phyloP scores from a whole-genome alignment of 345 rosid species.

The Conringia planisiliqua region DNA sequence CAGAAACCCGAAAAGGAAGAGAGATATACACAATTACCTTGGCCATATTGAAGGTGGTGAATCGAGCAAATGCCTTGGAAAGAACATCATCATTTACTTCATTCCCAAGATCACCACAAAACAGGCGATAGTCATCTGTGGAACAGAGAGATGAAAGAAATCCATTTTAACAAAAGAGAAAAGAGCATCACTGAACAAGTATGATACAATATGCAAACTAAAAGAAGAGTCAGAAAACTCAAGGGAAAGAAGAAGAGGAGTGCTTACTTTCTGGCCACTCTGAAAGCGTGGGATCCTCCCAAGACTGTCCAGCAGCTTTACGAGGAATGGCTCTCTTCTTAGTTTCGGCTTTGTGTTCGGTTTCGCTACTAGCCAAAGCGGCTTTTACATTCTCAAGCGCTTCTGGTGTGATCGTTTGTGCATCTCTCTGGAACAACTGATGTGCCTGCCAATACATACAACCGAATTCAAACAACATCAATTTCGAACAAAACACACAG shows the following conservation, averaged over 20 bases:
- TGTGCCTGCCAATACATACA: conserved; percentile 59
- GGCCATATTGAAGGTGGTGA: conserved; percentile 98
- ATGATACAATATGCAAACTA: conserved; percentile 7
- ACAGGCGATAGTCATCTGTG: conserved; percentile 84
- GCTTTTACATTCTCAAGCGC: conserved; percentile 96
- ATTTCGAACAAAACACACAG: neutral
- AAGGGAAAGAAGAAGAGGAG: neutral
- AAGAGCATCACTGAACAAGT: neutral
- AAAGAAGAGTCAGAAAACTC: neutral
- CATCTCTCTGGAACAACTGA: conserved; percentile 93
- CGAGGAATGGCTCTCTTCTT: conserved; percentile 94
- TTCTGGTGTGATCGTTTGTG: conserved; percentile 89
- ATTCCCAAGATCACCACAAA: conserved; percentile 99
- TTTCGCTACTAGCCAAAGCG: conserved; percentile 88
- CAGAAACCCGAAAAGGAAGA: conserved; percentile 9
- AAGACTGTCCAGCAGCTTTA: conserved; percentile 89
- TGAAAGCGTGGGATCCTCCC: conserved; percentile 98
- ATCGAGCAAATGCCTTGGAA: conserved; percentile 89
- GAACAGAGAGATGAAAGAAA: neutral
- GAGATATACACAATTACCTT: conserved; percentile 43
- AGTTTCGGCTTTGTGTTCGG: conserved; percentile 85
- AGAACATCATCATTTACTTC: conserved; percentile 99
- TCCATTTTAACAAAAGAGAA: neutral
- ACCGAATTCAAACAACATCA: conserved; percentile 10
- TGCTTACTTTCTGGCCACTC: conserved; percentile 97